These are phyloP conservation scores for Alternaria alternata DNA, from an alignment of 2,329 filamentous ascomycete species.

Conservation along the genomic window DNA sequence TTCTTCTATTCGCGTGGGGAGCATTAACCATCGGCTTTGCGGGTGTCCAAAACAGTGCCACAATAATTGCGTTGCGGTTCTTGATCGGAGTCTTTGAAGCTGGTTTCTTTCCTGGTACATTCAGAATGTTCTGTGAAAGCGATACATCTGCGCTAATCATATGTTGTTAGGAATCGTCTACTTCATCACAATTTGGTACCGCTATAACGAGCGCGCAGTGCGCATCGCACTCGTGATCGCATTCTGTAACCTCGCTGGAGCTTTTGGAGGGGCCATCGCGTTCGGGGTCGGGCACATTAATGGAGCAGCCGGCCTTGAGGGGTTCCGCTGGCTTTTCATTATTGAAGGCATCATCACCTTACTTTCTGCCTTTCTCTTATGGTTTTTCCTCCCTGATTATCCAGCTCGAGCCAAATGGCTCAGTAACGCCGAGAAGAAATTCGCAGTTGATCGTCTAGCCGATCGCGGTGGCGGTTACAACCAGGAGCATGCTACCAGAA, in stretches of 20 bases:
- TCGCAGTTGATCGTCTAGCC: constrained; percentile 7
- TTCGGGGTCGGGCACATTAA: constrained; percentile 57
- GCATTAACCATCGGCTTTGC: constrained; percentile 56
- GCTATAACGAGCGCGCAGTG: constrained; percentile 63
- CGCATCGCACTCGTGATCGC: constrained; percentile 57
- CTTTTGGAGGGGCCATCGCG: constrained; percentile 63
- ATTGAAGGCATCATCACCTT: constrained; percentile 20
- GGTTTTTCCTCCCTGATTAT: constrained; percentile 59
- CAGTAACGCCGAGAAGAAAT: constrained; percentile 7
- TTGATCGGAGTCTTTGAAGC: constrained; percentile 43
- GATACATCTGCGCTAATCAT: neutral
- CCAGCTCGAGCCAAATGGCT: constrained; percentile 59
- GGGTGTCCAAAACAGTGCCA: constrained; percentile 50
- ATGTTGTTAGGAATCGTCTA: constrained; percentile 47
- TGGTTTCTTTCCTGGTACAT: constrained; percentile 22
- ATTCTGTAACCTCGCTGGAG: constrained; percentile 58
- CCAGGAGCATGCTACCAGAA: constrained; percentile 1
- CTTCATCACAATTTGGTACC: constrained; percentile 66
- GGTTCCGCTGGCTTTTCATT: constrained; percentile 32
- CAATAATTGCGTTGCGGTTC: constrained; percentile 51
- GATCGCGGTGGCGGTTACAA: constrained; percentile 7
- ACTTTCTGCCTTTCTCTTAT: constrained; percentile 44
- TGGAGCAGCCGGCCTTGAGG: constrained; percentile 44
- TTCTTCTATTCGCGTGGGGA: constrained; percentile 56
- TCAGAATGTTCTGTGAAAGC: neutral